These are phyloP conservation scores for Hirschfeldia incana DNA, from an alignment of 345 rosid genomes.

Conservation along the genomic window DNA sequence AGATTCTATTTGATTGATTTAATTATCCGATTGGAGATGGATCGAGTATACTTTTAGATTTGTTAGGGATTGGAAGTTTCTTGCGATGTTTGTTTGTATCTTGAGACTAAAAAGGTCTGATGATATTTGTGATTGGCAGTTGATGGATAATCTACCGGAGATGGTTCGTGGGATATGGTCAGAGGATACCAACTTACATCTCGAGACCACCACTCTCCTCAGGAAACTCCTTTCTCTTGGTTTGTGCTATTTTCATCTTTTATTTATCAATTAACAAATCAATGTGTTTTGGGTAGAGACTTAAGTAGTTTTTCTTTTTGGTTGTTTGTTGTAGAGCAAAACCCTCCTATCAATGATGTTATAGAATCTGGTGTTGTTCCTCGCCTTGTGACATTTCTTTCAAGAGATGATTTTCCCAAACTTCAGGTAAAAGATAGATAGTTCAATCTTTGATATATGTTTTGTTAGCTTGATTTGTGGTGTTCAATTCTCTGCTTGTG, in stretches of 20 bases:
- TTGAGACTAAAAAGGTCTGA: neutral
- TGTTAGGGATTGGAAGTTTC: neutral
- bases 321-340: constrained; percentile 49
- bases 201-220: constrained; percentile 70
- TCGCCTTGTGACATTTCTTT: constrained; percentile 71
- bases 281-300: neutral
- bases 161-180: constrained; percentile 67
- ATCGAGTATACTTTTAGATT: neutral
- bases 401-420: constrained; percentile 73
- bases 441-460: no score
- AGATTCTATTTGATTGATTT: no score
- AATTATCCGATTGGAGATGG: neutral
- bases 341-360: constrained; percentile 78
- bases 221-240: constrained; percentile 77
- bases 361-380: constrained; percentile 72
- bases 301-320: neutral
- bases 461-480: constrained; percentile 5
- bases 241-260: constrained; percentile 26
- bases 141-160: constrained; percentile 56
- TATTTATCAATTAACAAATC: neutral
- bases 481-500: neutral
- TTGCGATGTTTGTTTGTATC: neutral
- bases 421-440: constrained; percentile 55
- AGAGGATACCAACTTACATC: constrained; percentile 55
- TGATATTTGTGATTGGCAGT: constrained; percentile 39